These are phyloP conservation scores for Plasmodium chabaudi DNA, from an alignment of 169 alveolate species.

Conservation along the genomic window DNA sequence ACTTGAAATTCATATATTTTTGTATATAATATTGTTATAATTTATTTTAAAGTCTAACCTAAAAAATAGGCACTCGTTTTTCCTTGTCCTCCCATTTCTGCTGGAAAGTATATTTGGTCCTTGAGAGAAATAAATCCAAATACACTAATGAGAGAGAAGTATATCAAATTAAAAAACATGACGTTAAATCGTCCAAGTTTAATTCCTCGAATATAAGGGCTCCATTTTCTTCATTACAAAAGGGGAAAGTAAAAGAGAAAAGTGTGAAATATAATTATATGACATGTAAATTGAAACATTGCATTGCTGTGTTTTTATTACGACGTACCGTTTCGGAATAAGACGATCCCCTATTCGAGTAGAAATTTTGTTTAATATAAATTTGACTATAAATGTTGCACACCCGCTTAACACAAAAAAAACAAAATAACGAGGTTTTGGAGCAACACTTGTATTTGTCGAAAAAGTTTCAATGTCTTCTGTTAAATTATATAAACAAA, in stretches of 20 bases:
- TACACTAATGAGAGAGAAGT: constrained; percentile 38
- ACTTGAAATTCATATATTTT: background rate
- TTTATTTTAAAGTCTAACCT: constrained; percentile 11
- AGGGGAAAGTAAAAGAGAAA: background rate
- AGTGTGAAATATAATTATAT: background rate
- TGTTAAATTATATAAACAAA: background rate
- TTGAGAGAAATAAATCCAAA: constrained; percentile 57
- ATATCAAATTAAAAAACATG: constrained; percentile 59
- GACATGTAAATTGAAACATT: background rate
- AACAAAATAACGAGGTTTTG: constrained; percentile 21
- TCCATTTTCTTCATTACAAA: constrained; percentile 88
- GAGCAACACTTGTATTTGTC: constrained; percentile 1
- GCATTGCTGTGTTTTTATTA: no score
- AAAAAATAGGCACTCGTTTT: constrained; percentile 31
- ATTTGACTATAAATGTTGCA: constrained; percentile 17
- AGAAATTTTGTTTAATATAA: constrained; percentile 15
- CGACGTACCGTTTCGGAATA: constrained; percentile 75
- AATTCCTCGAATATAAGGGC: constrained; percentile 92
- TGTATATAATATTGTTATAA: background rate
- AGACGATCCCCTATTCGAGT: constrained; percentile 15
- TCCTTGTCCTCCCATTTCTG: constrained; percentile 61
- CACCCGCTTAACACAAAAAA: constrained; percentile 47
- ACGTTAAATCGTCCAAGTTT: constrained; percentile 83
- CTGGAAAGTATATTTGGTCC: constrained; percentile 35
- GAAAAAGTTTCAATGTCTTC: constrained; percentile 26